A percentile compares a stretch with the other conserved stretches of the same genome.
Evolutionary conservation across 2,329 filamentous ascomycete species (phyloP).

Genomic region (Balansia obtecta): DNA sequence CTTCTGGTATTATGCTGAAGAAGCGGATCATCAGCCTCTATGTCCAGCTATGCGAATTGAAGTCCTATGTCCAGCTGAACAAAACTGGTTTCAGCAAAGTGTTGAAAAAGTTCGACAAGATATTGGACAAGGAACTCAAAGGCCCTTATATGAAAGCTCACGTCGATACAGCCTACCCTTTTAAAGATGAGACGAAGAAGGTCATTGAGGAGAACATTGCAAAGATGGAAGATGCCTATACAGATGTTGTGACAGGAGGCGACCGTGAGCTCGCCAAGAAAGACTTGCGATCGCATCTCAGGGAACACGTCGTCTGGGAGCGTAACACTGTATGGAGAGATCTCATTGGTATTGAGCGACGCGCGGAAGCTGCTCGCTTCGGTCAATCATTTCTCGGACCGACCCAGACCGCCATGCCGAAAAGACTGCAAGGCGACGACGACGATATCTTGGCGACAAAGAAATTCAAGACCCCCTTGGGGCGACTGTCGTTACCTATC

Average conservation of each 20-base stretch:
- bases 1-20: slow-evolving; percentile 73
- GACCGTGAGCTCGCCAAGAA: slow-evolving; percentile 66
- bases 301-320: slow-evolving; percentile 98
- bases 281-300: slow-evolving; percentile 77
- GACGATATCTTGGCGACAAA: slow-evolving; percentile 48
- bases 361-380: slow-evolving; percentile 86
- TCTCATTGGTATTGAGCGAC: slow-evolving; percentile 94
- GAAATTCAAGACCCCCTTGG: slow-evolving; percentile 67
- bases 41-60: slow-evolving; percentile 86
- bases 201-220: slow-evolving; percentile 58
- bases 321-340: slow-evolving; percentile 98
- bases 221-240: slow-evolving; percentile 68
- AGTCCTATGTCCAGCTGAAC: slow-evolving; percentile 93
- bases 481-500: slow-evolving; percentile 58
- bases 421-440: slow-evolving; percentile 76
- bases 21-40: slow-evolving; percentile 81
- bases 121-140: slow-evolving; percentile 70
- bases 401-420: slow-evolving; percentile 53
- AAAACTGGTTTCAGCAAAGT: slow-evolving; percentile 94
- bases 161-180: slow-evolving; percentile 72
- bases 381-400: slow-evolving; percentile 73
- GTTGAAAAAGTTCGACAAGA: slow-evolving; percentile 98
- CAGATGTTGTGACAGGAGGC: slow-evolving; percentile 69
- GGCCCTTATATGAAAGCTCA: slow-evolving; percentile 59
- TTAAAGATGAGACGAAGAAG: slow-evolving; percentile 59